Conservation (phyloP, 352 stramenopile genomes). For the Phytophthora sansomeana region DNA sequence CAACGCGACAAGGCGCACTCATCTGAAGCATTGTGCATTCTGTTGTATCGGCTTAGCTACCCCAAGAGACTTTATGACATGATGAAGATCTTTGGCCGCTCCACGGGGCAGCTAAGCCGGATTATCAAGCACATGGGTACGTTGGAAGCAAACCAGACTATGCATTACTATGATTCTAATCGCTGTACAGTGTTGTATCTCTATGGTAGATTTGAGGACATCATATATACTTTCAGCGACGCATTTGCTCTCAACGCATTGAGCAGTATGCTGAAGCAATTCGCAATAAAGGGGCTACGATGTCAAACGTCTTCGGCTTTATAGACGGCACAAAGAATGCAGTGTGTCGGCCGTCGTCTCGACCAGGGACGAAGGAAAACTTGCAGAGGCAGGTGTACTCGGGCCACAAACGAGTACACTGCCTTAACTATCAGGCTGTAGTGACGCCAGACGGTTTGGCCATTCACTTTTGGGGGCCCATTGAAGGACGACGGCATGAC, state of each 20-base stretch:
- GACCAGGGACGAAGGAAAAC: too few relatives aligned
- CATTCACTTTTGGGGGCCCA: too few relatives aligned
- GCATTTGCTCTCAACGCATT: conserved; percentile 2
- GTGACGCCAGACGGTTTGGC: too few relatives aligned
- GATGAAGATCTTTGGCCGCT: conserved; percentile 13
- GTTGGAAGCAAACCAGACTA: too few relatives aligned
- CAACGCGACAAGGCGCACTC: conserved; percentile 8
- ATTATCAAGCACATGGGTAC: conserved; percentile 16
- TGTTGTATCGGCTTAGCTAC: conserved; percentile 19
- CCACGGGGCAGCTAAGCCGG: conserved; percentile 8
- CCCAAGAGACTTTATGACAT: conserved; percentile 22
- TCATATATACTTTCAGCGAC: conserved; percentile 5
- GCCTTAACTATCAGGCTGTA: too few relatives aligned
- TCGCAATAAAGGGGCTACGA: conserved; percentile 1
- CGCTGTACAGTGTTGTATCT: too few relatives aligned
- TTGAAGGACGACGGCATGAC: conserved; percentile 1
- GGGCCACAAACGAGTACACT: too few relatives aligned
- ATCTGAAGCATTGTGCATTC: conserved; percentile 15
- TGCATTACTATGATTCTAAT: too few relatives aligned
- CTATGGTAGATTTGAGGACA: neutral
- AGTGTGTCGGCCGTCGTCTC: conserved; percentile 3
- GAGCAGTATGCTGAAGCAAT: neutral
- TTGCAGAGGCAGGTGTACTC: too few relatives aligned
- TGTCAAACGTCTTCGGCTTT: conserved; percentile 13
- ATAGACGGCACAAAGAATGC: conserved; percentile 17